Conservation (phyloP, 225 moss, liverwort and hornwort species). For the Pleurozium schreberi region DNA sequence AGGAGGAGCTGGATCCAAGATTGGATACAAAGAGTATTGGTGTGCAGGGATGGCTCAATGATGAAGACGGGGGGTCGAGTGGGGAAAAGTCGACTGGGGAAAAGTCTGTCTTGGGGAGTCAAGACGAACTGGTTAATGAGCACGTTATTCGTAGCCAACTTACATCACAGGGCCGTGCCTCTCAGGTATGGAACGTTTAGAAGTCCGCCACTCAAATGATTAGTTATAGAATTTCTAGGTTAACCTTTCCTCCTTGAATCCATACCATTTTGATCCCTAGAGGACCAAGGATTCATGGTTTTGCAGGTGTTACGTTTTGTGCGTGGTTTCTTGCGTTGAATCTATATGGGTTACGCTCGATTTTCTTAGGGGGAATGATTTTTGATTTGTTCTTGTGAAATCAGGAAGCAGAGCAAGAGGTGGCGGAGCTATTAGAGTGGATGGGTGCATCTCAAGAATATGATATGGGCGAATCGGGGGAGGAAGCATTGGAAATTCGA, state of each 20-base stretch:
- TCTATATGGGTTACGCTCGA: background rate
- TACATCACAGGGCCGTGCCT: conserved; percentile 10
- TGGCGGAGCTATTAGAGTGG: conserved; percentile 78
- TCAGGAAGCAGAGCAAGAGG: conserved; percentile 83
- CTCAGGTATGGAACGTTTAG: conserved; percentile 7
- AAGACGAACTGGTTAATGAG: conserved; percentile 34
- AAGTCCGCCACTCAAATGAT: background rate
- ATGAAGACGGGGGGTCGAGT: background rate
- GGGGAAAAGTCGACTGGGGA: conserved; percentile 32
- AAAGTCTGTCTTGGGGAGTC: conserved; percentile 8
- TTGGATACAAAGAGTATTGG: conserved; percentile 30
- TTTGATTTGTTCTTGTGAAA: background rate
- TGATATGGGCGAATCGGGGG: conserved; percentile 18
- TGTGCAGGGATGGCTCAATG: conserved; percentile 14
- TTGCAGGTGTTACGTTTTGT: background rate
- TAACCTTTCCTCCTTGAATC: background rate
- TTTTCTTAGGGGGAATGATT: background rate
- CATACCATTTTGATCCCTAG: background rate
- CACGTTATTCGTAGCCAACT: conserved; percentile 38
- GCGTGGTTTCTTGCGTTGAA: background rate
- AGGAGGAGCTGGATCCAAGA: conserved; percentile 13
- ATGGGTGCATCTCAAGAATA: conserved; percentile 63
- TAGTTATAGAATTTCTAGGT: background rate
- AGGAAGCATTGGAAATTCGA: conserved; percentile 17
- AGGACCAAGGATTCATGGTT: background rate